These are phyloP conservation scores for Nymphaea colorata DNA, from an alignment of 164 flowering plant species.

Conservation along the genomic window DNA sequence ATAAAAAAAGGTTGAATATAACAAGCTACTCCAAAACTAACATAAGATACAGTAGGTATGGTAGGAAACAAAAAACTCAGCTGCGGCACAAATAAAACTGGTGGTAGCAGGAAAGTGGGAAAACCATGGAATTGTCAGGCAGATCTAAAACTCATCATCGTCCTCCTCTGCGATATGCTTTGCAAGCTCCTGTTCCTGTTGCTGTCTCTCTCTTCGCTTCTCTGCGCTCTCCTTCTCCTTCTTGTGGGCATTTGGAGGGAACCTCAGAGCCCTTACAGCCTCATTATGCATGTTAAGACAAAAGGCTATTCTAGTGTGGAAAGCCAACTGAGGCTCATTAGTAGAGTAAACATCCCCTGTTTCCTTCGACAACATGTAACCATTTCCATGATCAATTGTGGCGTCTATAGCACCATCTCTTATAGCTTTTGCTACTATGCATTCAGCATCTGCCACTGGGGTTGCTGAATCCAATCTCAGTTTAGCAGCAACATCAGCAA, in stretches of 20 bases:
- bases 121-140: neutral
- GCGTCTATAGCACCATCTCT: constrained; percentile 96
- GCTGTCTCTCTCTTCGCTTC: constrained; percentile 84
- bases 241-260: constrained; percentile 81
- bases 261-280: constrained; percentile 75
- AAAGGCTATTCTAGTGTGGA: constrained; percentile 82
- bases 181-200: constrained; percentile 94
- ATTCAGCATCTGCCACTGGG: constrained; percentile 90
- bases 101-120: neutral
- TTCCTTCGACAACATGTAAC: constrained; percentile 31
- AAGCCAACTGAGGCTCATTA: constrained; percentile 74
- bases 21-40: neutral
- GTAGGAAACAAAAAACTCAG: neutral
- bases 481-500: constrained; percentile 74
- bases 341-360: constrained; percentile 93
- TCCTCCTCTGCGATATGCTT: constrained; percentile 97
- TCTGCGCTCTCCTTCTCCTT: constrained; percentile 88
- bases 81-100: neutral
- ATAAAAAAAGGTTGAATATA: too few relatives aligned
- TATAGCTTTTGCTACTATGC: constrained; percentile 91
- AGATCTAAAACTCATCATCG: constrained; percentile 69
- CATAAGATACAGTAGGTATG: neutral
- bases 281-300: constrained; percentile 95
- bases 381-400: constrained; percentile 66
- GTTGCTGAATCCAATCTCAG: constrained; percentile 65